phyloP scores from a whole-genome alignment of 2,329 filamentous ascomycete genomes.

The Teratosphaeria destructans region DNA sequence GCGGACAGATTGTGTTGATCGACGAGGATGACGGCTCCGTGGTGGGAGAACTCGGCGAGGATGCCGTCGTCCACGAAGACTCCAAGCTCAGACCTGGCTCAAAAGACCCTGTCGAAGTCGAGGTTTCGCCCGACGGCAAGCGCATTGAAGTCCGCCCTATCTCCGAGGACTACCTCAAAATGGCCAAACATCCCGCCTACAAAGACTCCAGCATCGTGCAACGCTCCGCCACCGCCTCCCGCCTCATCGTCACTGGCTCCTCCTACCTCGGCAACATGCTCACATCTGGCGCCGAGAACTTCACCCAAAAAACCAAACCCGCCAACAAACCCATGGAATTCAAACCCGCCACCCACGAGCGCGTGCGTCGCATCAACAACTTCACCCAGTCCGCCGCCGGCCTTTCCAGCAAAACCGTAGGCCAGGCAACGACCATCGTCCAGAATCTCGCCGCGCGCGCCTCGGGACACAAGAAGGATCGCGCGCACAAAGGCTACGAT shows the following conservation, averaged over 20 bases:
- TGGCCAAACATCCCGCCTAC: conserved; percentile 83
- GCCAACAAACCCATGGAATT: conserved; percentile 76
- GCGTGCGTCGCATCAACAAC: conserved; percentile 81
- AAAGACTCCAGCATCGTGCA: conserved; percentile 77
- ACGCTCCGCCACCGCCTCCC: conserved; percentile 77
- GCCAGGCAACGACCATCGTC: conserved; percentile 69
- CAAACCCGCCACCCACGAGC: conserved; percentile 69
- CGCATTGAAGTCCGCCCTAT: conserved; percentile 59
- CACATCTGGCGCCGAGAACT: conserved; percentile 65
- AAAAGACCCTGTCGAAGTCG: conserved; percentile 78
- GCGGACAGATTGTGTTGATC: conserved; percentile 77
- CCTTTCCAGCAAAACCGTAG: conserved; percentile 76
- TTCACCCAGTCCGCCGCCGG: conserved; percentile 70
- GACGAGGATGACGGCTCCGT: conserved; percentile 96
- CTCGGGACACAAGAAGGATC: conserved; percentile 48
- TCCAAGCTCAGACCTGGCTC: conserved; percentile 69
- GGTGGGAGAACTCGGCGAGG: conserved; percentile 79
- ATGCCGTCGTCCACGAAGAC: conserved; percentile 71
- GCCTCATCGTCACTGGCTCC: conserved; percentile 82
- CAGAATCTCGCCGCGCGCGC: conserved; percentile 80
- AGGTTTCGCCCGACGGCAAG: conserved; percentile 58
- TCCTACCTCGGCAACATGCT: conserved; percentile 68
- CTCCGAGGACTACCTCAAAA: conserved; percentile 60
- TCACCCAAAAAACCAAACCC: conserved; percentile 71
- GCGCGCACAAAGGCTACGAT: conserved; percentile 51